Evolutionary conservation across 345 rosid species (phyloP).

Genomic region (Pelargonium nanum): DNA sequence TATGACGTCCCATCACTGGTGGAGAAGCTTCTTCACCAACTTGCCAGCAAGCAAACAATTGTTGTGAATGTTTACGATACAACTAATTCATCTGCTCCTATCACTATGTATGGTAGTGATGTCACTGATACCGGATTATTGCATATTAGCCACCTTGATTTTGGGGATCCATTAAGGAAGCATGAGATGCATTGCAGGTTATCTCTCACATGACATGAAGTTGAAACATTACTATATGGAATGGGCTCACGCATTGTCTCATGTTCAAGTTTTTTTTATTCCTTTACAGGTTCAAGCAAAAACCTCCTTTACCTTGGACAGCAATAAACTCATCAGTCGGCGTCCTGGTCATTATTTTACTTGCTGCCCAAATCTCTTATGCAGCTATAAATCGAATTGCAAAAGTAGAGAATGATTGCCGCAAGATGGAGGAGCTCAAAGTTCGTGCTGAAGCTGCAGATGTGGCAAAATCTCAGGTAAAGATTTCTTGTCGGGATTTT

Average conservation of each 20-base stretch:
- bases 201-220: constrained; percentile 6
- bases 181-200: constrained; percentile 98
- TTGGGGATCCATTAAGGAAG: constrained; percentile 83
- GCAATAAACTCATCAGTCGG: constrained; percentile 56
- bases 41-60: constrained; percentile 83
- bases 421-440: constrained; percentile 68
- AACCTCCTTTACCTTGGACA: constrained; percentile 67
- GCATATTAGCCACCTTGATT: constrained; percentile 59
- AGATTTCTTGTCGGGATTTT: constrained; percentile 4
- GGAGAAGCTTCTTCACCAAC: constrained; percentile 91
- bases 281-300: constrained; percentile 64
- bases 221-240: too few relatives aligned
- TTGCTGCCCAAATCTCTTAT: constrained; percentile 61
- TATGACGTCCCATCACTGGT: constrained; percentile 93
- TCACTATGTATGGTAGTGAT: constrained; percentile 79
- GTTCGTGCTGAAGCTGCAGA: constrained; percentile 98
- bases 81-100: constrained; percentile 53
- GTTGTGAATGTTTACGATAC: constrained; percentile 87
- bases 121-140: constrained; percentile 49
- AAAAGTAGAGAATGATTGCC: constrained; percentile 68
- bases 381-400: constrained; percentile 67
- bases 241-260: not conserved
- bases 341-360: constrained; percentile 56
- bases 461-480: constrained; percentile 92
- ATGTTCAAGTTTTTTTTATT: not conserved